These are phyloP conservation scores for Chaetomium sp. DNA, from an alignment of 2,329 filamentous ascomycete species.

Conservation along the genomic window DNA sequence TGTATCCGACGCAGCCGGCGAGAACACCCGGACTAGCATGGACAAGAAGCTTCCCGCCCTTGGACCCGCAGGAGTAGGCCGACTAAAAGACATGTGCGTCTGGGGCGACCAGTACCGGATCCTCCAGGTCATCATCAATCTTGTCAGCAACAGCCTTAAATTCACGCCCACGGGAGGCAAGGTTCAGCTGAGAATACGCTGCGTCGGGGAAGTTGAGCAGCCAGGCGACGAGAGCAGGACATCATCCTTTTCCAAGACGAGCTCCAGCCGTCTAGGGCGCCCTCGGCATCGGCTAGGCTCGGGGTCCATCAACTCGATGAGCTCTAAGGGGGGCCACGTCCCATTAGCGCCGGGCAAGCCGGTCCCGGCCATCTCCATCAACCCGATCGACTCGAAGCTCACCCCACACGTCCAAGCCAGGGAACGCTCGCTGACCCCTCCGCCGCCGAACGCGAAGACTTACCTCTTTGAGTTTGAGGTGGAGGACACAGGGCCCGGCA, in stretches of 20 bases:
- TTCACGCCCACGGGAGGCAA: constrained; percentile 75
- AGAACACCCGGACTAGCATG: constrained; percentile 27
- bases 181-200: constrained; percentile 70
- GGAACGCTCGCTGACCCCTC: constrained; percentile 53
- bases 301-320: constrained; percentile 44
- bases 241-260: constrained; percentile 45
- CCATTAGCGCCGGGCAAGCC: constrained; percentile 26
- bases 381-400: constrained; percentile 53
- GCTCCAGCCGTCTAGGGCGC: constrained; percentile 37
- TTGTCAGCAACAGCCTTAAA: constrained; percentile 87
- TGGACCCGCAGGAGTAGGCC: constrained; percentile 59
- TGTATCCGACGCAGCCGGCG: constrained; percentile 39
- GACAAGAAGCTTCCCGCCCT: constrained; percentile 47
- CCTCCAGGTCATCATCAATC: constrained; percentile 85
- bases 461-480: constrained; percentile 82
- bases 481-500: constrained; percentile 80
- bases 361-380: constrained; percentile 55
- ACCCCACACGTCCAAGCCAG: constrained; percentile 41
- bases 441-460: constrained; percentile 57
- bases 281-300: constrained; percentile 41
- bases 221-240: constrained; percentile 40
- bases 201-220: constrained; percentile 53
- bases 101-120: constrained; percentile 93
- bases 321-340: constrained; percentile 35
- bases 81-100: constrained; percentile 76